Percentiles rank a stretch among this genome's conserved stretches.
Evolutionary conservation across 2,329 filamentous ascomycete species (phyloP).

Genomic region (Colletotrichum neosansevieriae): DNA sequence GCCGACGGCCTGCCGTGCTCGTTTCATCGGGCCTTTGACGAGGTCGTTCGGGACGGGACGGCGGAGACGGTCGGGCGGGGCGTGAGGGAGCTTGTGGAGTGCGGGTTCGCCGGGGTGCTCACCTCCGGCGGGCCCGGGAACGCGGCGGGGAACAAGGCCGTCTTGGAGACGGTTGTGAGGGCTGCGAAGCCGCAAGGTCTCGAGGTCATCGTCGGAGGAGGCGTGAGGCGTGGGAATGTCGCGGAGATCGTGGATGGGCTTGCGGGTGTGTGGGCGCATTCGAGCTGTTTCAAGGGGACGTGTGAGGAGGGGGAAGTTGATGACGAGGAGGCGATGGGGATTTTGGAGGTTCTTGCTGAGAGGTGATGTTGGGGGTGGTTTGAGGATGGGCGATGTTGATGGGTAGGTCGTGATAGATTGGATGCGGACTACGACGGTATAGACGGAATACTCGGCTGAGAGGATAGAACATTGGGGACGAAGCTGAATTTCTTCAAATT

Average conservation of each 20-base stretch:
- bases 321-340: slow-evolving; percentile 35
- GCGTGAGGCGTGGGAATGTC: slow-evolving; percentile 59
- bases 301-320: slow-evolving; percentile 31
- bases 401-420: not conserved
- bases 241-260: slow-evolving; percentile 46
- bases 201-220: slow-evolving; percentile 66
- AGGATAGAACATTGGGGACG: not conserved
- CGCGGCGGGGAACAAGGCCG: slow-evolving; percentile 54
- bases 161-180: slow-evolving; percentile 52
- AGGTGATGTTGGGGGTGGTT: not conserved
- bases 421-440: not conserved
- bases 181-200: slow-evolving; percentile 44
- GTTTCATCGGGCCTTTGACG: slow-evolving; percentile 70
- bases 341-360: slow-evolving; percentile 28
- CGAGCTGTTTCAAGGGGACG: slow-evolving; percentile 54
- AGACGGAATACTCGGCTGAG: not conserved
- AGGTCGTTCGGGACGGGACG: slow-evolving; percentile 50
- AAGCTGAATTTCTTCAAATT: not conserved
- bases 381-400: not conserved
- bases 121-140: slow-evolving; percentile 64
- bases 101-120: slow-evolving; percentile 64
- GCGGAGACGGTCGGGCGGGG: slow-evolving; percentile 41
- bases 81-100: slow-evolving; percentile 52
- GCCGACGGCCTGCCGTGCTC: slow-evolving; percentile 59
- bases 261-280: slow-evolving; percentile 59